Conservation (phyloP, 2,329 filamentous ascomycete species). For the Ascosphaera apis region DNA sequence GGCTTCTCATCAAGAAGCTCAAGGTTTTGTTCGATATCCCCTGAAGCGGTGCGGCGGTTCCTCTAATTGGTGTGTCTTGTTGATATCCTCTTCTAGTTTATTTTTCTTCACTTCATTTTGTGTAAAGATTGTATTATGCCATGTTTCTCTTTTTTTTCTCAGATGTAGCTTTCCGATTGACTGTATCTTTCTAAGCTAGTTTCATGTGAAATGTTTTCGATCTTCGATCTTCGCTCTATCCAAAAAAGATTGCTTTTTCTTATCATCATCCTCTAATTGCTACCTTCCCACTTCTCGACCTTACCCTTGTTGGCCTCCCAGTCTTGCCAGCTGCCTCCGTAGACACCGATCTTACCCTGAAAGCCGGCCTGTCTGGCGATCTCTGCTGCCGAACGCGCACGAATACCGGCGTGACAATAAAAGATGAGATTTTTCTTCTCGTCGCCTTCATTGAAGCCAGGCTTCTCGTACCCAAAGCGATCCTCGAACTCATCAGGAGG, state of each 20-base stretch:
- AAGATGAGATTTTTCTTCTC: constrained; percentile 39
- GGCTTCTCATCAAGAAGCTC: constrained; percentile 81
- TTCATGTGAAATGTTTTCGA: too few species aligned
- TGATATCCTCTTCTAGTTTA: background rate
- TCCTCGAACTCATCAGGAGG: constrained; percentile 58
- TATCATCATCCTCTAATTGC: too few species aligned
- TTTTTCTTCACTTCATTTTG: background rate
- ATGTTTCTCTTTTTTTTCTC: background rate
- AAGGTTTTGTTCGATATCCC: constrained; percentile 83
- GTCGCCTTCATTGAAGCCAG: constrained; percentile 15
- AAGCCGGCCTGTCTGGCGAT: constrained; percentile 61
- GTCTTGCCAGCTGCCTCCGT: constrained; percentile 38
- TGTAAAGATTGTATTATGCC: constrained; percentile 1
- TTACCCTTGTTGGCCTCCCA: constrained; percentile 54
- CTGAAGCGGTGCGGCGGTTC: constrained; percentile 18
- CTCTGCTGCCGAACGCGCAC: constrained; percentile 52
- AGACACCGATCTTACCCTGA: constrained; percentile 32
- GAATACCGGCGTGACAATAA: constrained; percentile 81
- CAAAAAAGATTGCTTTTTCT: too few species aligned
- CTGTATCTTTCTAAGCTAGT: too few species aligned
- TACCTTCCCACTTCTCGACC: constrained; percentile 25
- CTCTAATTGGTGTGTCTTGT: constrained; percentile 1
- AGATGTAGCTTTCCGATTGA: background rate
- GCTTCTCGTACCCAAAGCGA: constrained; percentile 55
- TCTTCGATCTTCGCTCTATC: too few species aligned